Evolutionary conservation across 1,139 yeast species (phyloP), one percentile per base, ranked within the genome.

Genomic region (Pichia sp.): DNA sequence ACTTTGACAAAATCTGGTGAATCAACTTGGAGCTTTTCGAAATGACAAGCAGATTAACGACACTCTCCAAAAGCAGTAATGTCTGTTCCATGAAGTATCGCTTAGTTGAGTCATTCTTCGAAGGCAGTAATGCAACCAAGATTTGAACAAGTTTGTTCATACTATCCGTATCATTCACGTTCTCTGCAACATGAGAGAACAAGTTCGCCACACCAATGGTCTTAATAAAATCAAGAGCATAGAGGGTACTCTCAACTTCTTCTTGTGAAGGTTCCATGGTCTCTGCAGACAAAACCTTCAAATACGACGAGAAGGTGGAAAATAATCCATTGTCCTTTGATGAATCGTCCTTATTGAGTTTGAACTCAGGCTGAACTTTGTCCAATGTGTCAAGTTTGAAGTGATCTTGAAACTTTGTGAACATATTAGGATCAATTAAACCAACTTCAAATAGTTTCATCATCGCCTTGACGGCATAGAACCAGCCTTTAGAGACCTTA

Each of bases 231-330:
- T 88, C 95, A 39, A 82, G 63, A 0, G 96, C 81, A 5, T 87
- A 79, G 18, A 82, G 59, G 0, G 97, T 83, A 2, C 86, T 73
- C 44, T 87, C 96, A 33, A 93, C 79, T 51, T 88, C 97, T 49
- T 83, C 94, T 40, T 83, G 94, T 1, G 93, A 74, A 4, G 98
- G 98, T 55, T 88, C 96, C 7, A 84, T 81, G 3, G 85, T 79
- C 27, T 84, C 94, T 49, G 87, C 96, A 0, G 82, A 68, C 42
- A 81, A 76, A 13, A 96, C 93, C 47, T 93, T 84, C 58, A 93
- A 70, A 52, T 87, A 88, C 1, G 96, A 86, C 1, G 96, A 87
- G 49, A 93, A 79, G 0, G 97, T 83, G 1, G 95, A 84, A 40
- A 93, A 73, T 18, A 93, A 56, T 2, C 97, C 86, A 9, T 72